A percentile compares a stretch with the other conserved stretches of the same genome.
Evolutionary conservation across 176 grass and related monocot species (phyloP).

Genomic region (Rhipidocladum racemiflorum): DNA sequence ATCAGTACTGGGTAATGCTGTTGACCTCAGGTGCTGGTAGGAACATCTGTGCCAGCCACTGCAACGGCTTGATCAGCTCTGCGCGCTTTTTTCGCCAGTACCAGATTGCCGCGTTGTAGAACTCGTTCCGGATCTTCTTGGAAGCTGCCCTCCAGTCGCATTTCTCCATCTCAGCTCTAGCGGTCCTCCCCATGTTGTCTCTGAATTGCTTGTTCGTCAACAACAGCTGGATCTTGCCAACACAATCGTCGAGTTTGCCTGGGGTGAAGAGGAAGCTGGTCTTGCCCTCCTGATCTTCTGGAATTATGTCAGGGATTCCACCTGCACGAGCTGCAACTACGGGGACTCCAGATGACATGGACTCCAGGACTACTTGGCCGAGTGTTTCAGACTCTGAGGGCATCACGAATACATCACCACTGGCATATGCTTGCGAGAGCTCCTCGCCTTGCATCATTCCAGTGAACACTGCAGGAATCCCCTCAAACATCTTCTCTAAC

Average conservation of each 20-base stretch:
- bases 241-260: slow-evolving; percentile 62
- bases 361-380: slow-evolving; percentile 79
- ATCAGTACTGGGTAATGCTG: slow-evolving; percentile 24
- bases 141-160: slow-evolving; percentile 74
- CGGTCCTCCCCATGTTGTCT: slow-evolving; percentile 53
- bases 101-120: slow-evolving; percentile 79
- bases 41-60: slow-evolving; percentile 57
- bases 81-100: slow-evolving; percentile 80
- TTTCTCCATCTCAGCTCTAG: slow-evolving; percentile 82
- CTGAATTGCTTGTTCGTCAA: slow-evolving; percentile 53
- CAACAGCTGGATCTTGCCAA: slow-evolving; percentile 56
- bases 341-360: slow-evolving; percentile 85
- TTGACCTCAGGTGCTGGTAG: slow-evolving; percentile 21
- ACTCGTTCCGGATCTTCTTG: slow-evolving; percentile 77
- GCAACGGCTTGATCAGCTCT: slow-evolving; percentile 53
- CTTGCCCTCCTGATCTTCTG: slow-evolving; percentile 66
- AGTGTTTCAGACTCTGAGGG: slow-evolving; percentile 92
- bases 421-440: slow-evolving; percentile 77
- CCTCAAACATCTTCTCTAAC: slow-evolving; percentile 86
- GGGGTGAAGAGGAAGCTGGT: slow-evolving; percentile 83
- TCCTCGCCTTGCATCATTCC: slow-evolving; percentile 89
- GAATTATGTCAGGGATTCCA: slow-evolving; percentile 79
- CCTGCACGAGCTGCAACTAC: slow-evolving; percentile 73
- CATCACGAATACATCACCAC: slow-evolving; percentile 83
- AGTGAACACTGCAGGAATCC: slow-evolving; percentile 75